Evolutionary conservation across 2,329 filamentous ascomycete genomes (phyloP).

Genomic region (Aspergillus sclerotialis): DNA sequence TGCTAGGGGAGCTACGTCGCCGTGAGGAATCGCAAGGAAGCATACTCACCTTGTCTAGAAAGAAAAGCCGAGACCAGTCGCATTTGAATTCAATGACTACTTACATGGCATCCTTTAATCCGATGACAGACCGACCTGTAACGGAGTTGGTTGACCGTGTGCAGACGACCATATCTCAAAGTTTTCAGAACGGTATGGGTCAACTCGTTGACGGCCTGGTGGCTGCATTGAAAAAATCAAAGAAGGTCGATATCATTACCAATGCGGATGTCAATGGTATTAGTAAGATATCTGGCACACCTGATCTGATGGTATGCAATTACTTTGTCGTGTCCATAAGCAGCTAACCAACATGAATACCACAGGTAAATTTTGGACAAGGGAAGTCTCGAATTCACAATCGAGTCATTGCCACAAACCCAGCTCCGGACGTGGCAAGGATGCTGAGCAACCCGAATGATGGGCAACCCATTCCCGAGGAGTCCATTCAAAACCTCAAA

Average conservation of each 20-base stretch:
- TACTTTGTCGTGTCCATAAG: not conserved
- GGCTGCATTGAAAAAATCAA: slow-evolving; percentile 41
- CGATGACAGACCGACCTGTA: too few relatives aligned
- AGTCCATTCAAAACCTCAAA: slow-evolving; percentile 17
- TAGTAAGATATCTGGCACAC: slow-evolving; percentile 13
- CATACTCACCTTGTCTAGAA: too few relatives aligned
- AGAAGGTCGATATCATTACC: slow-evolving; percentile 56
- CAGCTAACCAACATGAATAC: not conserved
- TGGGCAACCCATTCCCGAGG: slow-evolving; percentile 6
- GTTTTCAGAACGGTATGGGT: slow-evolving; percentile 57
- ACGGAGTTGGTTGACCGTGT: too few relatives aligned
- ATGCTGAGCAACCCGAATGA: slow-evolving; percentile 12
- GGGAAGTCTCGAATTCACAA: slow-evolving; percentile 13
- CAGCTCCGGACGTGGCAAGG: slow-evolving; percentile 20
- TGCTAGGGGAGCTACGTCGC: slow-evolving; percentile 47
- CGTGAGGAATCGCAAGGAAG: slow-evolving; percentile 34
- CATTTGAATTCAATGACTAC: too few relatives aligned
- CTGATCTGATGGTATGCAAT: slow-evolving; percentile 18
- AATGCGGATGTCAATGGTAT: slow-evolving; percentile 45
- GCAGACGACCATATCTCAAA: too few relatives aligned
- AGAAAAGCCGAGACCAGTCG: too few relatives aligned
- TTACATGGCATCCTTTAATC: too few relatives aligned
- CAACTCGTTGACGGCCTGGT: slow-evolving; percentile 52
- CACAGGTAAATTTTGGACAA: slow-evolving; percentile 12
- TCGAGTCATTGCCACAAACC: slow-evolving; percentile 27